Evolutionary conservation across 257 asterid species (phyloP), one percentile per base, ranked within the genome.

Genomic region (Solanum megistacrolobum): DNA sequence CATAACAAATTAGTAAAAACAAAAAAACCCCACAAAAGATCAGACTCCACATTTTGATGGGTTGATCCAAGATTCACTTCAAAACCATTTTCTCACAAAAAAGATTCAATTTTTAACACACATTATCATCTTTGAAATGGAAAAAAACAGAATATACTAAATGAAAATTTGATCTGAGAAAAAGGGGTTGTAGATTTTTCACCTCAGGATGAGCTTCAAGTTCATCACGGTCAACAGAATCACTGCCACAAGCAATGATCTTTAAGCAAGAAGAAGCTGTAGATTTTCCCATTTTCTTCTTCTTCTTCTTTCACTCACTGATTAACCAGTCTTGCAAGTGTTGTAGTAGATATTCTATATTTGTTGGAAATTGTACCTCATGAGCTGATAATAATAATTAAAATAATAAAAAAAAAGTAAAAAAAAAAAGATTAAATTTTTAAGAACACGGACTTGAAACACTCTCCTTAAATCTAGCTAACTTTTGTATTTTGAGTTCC

Each of bases 201-300:
- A 94, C 98, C 88, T 94, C 91, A 78, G 93, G 88, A 72, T 91
- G 89, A 83, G 88, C 87, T 85, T 94, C 93, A 86, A 94, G 89
- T 89, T 94, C 97, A 87, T 92, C 96, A 23, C 89, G 92, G 48
- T 92, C 98, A 83, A 93, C 92, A 23, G 97, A 92, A 86, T 92
- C 93, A 89, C 93, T 88, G 78, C 92, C 97, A 71, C 98, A 97
- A 89, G 95, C 31, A 87, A 97, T 91, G 93, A 96, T 93, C 94
- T 95, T 95, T 87, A 97, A 93, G 92, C 99, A 97, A 20, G 98
- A 92, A 11, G 93, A 75, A 34, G 93, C 89, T 71, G 92, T 85
- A 23, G 99, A 92, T 93, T 93, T 95, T 31, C 93, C 99, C 99
- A 96, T 96, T 46, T 39, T 10, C 12, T 38, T 68, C 32, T 55